Evolutionary conservation across 768 basidiomycete species (phyloP).

Genomic region (Naematelia encephala): DNA sequence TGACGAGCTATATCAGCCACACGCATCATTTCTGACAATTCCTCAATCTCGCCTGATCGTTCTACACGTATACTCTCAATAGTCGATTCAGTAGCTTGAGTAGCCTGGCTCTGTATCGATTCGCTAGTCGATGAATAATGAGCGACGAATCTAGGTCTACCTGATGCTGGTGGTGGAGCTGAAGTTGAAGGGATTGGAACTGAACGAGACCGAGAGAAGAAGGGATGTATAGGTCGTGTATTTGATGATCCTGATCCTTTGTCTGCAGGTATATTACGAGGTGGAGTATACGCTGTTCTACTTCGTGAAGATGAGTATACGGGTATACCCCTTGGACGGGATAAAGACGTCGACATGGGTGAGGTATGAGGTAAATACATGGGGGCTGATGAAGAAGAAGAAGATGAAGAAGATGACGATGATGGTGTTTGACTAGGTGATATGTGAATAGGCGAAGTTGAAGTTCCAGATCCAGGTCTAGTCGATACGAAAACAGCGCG

Average conservation of each 20-base stretch:
- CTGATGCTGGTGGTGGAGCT: slow-evolving; percentile 17
- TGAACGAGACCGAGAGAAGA: slow-evolving; percentile 27
- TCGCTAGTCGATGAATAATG: slow-evolving; percentile 23
- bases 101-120: slow-evolving; percentile 11
- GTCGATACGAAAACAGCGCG: slow-evolving; percentile 6
- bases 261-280: background rate
- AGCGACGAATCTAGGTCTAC: slow-evolving; percentile 30
- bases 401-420: slow-evolving; percentile 9
- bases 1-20: background rate
- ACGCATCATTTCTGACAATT: background rate
- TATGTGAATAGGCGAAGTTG: slow-evolving; percentile 22
- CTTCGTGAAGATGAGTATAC: slow-evolving; percentile 18
- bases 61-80: background rate
- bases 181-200: slow-evolving; percentile 9
- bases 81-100: background rate
- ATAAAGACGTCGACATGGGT: slow-evolving; percentile 2
- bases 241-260: background rate
- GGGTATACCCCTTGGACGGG: slow-evolving; percentile 27
- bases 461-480: slow-evolving; percentile 2
- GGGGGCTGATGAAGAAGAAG: background rate
- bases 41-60: background rate
- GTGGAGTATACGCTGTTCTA: slow-evolving; percentile 31
- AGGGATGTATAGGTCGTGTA: slow-evolving; percentile 36
- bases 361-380: too few relatives aligned
- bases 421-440: slow-evolving; percentile 13